Base-by-base conservation (phyloP, 2,329 filamentous ascomycete genomes). In the Ceratocystis smalleyi region DNA sequence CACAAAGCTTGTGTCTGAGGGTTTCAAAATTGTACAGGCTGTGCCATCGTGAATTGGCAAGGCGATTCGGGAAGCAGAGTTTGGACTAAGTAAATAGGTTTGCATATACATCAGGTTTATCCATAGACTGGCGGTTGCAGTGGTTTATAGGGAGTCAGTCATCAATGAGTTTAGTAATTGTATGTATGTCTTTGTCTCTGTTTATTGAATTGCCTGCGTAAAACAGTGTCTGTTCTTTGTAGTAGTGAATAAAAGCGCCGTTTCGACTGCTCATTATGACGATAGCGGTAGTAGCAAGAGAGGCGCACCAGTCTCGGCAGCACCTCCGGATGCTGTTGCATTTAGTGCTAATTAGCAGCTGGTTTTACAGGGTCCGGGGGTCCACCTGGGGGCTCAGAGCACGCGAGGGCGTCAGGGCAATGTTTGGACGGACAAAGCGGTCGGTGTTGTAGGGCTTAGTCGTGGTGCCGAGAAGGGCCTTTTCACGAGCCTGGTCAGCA, bases 401-500 rank as follows among this genome's bases (percentile, higher is more conserved):
- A 35, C 47, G 57, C 22, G 63, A 61, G 15, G 65, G 65, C 24
- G 62, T 63, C 8, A 64, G 49, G 27, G 65, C 65, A 62, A 64
- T 64, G 32, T 66, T 66, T 8, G 24, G 51, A 27, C 17, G 30
- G 63, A 72, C 87, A 69, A 79, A 96, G 89, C 89, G 82, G 73
- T 96, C 91, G 69, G 83, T 85, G 78, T 97, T 83, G 79, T 96
- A 99, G 61, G 95, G 81, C 78, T 87, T 89, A 63, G 83, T 84
- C 75, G 92, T 88, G 68, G 86, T 85, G 65, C 94, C 94, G 70
- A 97, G 73, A 69, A 99, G 78, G 76, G 91, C 87, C 82, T 91
- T 90, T 83, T 97, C 94, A 69, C 94, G 83, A 69, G 85, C 86
- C 81, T 90, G 85, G 75, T 95, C 89, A 66, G 94, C 94, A 69